phyloP scores from a whole-genome alignment of 2,329 filamentous ascomycete species.

The Lojkania enalia region DNA sequence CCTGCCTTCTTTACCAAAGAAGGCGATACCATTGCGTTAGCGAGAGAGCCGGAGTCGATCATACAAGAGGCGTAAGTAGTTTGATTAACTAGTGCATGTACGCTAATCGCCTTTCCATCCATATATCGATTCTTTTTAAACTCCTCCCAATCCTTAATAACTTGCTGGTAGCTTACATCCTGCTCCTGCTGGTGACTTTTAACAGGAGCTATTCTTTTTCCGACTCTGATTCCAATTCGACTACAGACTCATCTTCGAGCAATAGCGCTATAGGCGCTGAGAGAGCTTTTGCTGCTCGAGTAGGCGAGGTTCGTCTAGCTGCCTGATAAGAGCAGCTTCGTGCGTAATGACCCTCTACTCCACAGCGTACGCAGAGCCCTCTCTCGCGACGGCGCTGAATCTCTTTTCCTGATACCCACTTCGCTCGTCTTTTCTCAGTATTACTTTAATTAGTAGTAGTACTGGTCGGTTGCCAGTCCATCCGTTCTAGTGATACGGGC shows the following conservation, averaged over 20 bases:
- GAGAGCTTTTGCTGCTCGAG: not conserved
- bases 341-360: not conserved
- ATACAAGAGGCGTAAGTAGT: not conserved
- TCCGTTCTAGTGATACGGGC: too few species aligned
- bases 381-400: not conserved
- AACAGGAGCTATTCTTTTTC: not conserved
- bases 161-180: not conserved
- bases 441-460: too few species aligned
- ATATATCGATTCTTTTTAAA: not conserved
- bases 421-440: not conserved
- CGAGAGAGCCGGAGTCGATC: not conserved
- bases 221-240: not conserved
- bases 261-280: not conserved
- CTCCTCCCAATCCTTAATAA: not conserved
- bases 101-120: constrained; percentile 2
- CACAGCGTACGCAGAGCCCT: not conserved
- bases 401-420: not conserved
- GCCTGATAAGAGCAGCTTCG: not conserved
- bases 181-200: not conserved
- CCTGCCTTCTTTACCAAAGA: not conserved
- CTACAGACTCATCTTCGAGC: not conserved
- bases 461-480: not conserved
- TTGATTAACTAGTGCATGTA: constrained; percentile 1
- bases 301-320: not conserved
- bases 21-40: not conserved